These are phyloP conservation scores for Fraxinus paxiana DNA, from an alignment of 305 asterid genomes.

Conservation along the genomic window DNA sequence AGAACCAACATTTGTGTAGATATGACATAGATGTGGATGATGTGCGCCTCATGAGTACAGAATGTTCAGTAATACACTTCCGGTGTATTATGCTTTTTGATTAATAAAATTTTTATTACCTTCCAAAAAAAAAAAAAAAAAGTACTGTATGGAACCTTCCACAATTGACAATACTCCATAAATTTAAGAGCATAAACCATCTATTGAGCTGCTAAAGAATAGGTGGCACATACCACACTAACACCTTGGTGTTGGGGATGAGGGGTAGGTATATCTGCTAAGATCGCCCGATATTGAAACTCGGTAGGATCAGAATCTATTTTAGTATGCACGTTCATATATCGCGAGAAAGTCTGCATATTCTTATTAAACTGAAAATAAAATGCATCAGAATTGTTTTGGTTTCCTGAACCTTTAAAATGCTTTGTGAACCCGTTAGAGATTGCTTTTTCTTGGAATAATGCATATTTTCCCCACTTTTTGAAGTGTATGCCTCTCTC, in stretches of 20 bases:
- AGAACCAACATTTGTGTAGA: not conserved
- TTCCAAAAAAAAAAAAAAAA: not conserved
- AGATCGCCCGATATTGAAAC: not conserved
- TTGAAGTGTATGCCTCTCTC: not conserved
- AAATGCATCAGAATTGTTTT: not conserved
- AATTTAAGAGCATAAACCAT: not conserved
- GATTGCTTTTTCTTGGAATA: not conserved
- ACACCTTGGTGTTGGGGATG: not conserved
- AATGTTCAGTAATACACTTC: not conserved
- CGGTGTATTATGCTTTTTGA: too few relatives aligned
- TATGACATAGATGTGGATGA: not conserved
- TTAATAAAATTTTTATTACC: too few relatives aligned
- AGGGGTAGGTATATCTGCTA: not conserved
- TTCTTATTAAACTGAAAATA: not conserved
- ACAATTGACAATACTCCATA: not conserved
- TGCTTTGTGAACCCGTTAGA: not conserved
- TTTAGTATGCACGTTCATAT: not conserved
- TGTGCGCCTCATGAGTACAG: not conserved
- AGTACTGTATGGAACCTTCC: not conserved
- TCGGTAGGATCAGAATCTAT: not conserved
- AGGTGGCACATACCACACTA: not conserved
- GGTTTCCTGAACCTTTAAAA: not conserved
- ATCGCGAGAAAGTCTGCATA: not conserved
- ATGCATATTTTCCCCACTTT: not conserved
- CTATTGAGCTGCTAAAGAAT: not conserved